Conservation (phyloP, 2,329 filamentous ascomycete species). For the Sporothrix pallida region DNA sequence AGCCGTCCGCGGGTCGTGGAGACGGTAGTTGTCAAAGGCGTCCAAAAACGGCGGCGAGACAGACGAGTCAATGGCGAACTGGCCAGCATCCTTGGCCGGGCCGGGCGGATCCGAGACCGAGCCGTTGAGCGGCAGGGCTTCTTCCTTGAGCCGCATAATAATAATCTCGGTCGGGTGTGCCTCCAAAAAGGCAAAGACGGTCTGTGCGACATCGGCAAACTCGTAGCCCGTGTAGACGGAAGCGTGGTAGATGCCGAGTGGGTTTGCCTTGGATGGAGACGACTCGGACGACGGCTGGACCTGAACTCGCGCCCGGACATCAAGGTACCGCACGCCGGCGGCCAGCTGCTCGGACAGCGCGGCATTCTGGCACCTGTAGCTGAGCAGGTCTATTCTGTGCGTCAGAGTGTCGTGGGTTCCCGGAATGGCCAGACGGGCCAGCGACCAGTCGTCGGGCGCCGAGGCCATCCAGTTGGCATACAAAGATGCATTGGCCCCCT, state of each 20-base stretch:
- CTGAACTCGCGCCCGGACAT: conserved; percentile 53
- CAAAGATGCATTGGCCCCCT: conserved; percentile 20
- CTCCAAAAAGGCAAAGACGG: conserved; percentile 55
- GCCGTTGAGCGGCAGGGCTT: conserved; percentile 47
- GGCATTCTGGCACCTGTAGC: conserved; percentile 56
- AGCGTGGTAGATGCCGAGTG: conserved; percentile 56
- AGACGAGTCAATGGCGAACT: background rate
- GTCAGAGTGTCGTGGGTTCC: conserved; percentile 63
- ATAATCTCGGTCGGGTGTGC: conserved; percentile 54
- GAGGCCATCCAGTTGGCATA: conserved; percentile 52
- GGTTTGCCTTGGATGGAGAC: conserved; percentile 41
- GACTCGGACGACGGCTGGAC: conserved; percentile 10
- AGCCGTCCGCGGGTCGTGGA: conserved; percentile 46
- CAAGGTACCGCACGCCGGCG: conserved; percentile 57
- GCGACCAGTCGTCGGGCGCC: conserved; percentile 49
- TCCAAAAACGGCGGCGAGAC: conserved; percentile 45
- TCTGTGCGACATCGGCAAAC: conserved; percentile 51
- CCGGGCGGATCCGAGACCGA: conserved; percentile 33
- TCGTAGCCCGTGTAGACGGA: conserved; percentile 53
- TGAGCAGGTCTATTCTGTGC: conserved; percentile 47
- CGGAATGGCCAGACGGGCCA: conserved; percentile 56
- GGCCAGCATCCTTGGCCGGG: background rate
- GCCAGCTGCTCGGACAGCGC: conserved; percentile 52
- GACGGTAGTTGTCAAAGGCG: conserved; percentile 52
- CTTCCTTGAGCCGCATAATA: conserved; percentile 58